These are phyloP conservation scores for Quercus phellos DNA, from an alignment of 331 rosid genomes.

Conservation along the genomic window DNA sequence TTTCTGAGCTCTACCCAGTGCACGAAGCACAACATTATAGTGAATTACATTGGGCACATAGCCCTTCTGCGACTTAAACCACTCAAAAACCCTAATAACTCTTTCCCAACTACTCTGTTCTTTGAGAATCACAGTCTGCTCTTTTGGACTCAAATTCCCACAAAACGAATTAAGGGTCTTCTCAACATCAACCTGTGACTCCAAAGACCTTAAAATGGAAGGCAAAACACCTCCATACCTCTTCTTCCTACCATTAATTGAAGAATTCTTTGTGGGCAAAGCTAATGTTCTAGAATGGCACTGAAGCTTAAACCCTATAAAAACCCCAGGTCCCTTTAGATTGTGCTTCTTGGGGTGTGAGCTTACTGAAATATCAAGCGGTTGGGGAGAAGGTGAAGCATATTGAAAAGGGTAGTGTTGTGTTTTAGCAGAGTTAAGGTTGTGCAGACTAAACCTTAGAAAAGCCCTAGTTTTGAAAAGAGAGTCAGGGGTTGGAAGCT, in stretches of 20 bases:
- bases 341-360: slow-evolving; percentile 18
- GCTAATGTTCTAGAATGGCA: slow-evolving; percentile 23
- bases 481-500: slow-evolving; percentile 17
- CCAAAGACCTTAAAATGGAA: slow-evolving; percentile 45
- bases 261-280: slow-evolving; percentile 24
- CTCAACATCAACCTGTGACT: slow-evolving; percentile 33
- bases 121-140: slow-evolving; percentile 64
- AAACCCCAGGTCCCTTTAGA: slow-evolving; percentile 23
- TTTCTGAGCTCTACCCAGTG: slow-evolving; percentile 65
- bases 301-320: slow-evolving; percentile 36
- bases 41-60: slow-evolving; percentile 77
- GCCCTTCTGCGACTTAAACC: slow-evolving; percentile 61
- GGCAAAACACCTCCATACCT: slow-evolving; percentile 27
- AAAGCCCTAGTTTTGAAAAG: slow-evolving; percentile 21
- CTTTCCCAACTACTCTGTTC: slow-evolving; percentile 63
- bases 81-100: slow-evolving; percentile 52
- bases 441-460: slow-evolving; percentile 20
- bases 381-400: slow-evolving; percentile 1
- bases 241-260: slow-evolving; percentile 29
- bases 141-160: slow-evolving; percentile 45
- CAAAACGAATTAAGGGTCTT: slow-evolving; percentile 40
- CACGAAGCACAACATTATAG: slow-evolving; percentile 77
- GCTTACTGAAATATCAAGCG: neutral
- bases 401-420: slow-evolving; percentile 1
- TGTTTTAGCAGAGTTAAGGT: slow-evolving; percentile 4